Evolutionary conservation across 139 green algal species (phyloP), one percentile per base, ranked within the genome.

Genomic region (Klebsormidium nitens): DNA sequence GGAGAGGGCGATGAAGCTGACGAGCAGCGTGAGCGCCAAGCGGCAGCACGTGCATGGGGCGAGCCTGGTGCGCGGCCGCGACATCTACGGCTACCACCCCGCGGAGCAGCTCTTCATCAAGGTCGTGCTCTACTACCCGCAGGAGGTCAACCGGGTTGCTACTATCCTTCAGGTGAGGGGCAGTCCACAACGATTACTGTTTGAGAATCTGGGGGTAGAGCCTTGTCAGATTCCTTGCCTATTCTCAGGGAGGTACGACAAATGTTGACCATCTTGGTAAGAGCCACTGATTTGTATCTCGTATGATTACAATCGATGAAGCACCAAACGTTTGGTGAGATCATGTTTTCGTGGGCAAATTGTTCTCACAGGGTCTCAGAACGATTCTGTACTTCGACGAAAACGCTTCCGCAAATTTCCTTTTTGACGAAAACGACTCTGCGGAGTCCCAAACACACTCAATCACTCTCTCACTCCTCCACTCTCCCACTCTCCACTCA

Each of bases 51-150:
- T 96, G 26, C 83, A 87, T 58, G 69, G 77, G 52, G 46, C 87
- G 42, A 73, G 82, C 46, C 74, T 97, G 40, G 92, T 97, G 61
- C 79, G 84, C 0, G 92, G 74, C 1, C 75, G 61, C 3, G 74
- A 81, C 2, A 90, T 96, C 60, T 97, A 97, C 67, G 92, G 92
- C 61, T 97, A 88, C 78, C 83, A 96, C 42, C 23, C 80, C 1
- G 58, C 89, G 0, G 88, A 97, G 34, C 44, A 62, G 5, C 55
- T 93, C 19, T 97, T 92, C 49, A 82, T 95, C 49, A 96, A 96
- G 72, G 75, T 97, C 17, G 50, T 90, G 28, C 36, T 97, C 84
- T 91, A 75, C 79, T 81, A 87, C 61, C 88, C 90, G 0, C 44
- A 72, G 37, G 87, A 96, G 32, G 80, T 96, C 38, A 52, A 35